Evolutionary conservation across 169 alveolate genomes (phyloP).

Genomic region (Eimeria falciformis): DNA sequence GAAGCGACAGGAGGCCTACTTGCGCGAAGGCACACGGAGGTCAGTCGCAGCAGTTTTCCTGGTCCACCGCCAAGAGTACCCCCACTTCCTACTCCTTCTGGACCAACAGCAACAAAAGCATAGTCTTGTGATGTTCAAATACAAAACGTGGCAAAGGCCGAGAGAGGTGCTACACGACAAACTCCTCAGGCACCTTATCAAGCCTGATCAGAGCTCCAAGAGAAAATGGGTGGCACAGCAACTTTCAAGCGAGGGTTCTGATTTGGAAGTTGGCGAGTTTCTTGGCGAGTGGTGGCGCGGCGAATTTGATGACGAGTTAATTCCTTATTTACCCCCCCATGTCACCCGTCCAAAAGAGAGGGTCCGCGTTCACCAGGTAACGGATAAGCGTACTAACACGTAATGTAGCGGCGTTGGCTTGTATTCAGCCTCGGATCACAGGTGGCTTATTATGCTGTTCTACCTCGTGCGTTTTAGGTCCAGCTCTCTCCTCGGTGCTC

Average conservation of each 20-base stretch:
- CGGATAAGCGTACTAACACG: neutral
- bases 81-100: conserved; percentile 81
- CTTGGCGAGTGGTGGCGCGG: conserved; percentile 86
- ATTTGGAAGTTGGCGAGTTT: conserved; percentile 80
- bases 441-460: neutral
- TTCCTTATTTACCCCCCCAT: conserved; percentile 84
- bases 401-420: neutral
- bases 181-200: conserved; percentile 59
- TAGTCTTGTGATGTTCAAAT: conserved; percentile 79
- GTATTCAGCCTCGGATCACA: neutral
- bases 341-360: conserved; percentile 84
- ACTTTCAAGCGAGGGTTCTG: conserved; percentile 38
- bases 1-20: conserved; percentile 56
- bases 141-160: conserved; percentile 85
- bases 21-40: conserved; percentile 81
- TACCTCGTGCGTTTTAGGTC: conserved; percentile 66
- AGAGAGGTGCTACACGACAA: conserved; percentile 79
- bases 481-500: conserved; percentile 80
- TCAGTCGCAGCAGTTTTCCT: conserved; percentile 82
- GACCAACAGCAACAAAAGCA: conserved; percentile 78
- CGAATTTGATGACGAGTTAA: conserved; percentile 81
- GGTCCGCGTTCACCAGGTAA: conserved; percentile 82
- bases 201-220: conserved; percentile 13
- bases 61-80: conserved; percentile 80
- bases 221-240: conserved; percentile 75